Base-by-base conservation (phyloP, 2,329 filamentous ascomycete genomes). In the Phyllosticta paracitricarpa region DNA sequence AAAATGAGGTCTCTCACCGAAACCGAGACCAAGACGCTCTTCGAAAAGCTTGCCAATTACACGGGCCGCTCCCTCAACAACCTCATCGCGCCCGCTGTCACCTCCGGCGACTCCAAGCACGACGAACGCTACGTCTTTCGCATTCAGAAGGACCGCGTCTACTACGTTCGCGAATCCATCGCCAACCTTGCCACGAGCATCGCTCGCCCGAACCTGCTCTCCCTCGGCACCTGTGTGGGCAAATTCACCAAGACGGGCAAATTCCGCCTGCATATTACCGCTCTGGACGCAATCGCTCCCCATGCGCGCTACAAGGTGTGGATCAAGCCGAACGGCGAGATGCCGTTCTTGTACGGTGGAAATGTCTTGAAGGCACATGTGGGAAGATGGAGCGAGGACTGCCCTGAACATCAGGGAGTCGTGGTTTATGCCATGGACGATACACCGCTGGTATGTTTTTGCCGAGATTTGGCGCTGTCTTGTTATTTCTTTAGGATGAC, bases 281-380 rank as follows among this genome's bases (percentile, higher is more conserved):
- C 84, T n/a, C 81, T 99, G 62, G 88, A 91, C 65, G 84, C 97
- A 65, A 88, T 99, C 66, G 89, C 92, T 62, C 88, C 90, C 66
- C 91, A 97, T 74, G 93, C 93, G 54, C 82, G 94, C 63, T 96
- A 96, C 78, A 97, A 97, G 84, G 86, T 97, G 68, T 97, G 92
- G 91, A 87, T 99, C 67, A 95, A 95, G 77, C 84, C 87, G 63
- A 97, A 97, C 76, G 94, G 94, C 67, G 92, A 95, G 71, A 96
- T 97, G 91, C 93, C 94, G 1, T 97, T 96, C 74, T 78, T 99
- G 55, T 99, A 97, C 76, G 94, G 94, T 59, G 89, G 90, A 62
- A 92, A 97, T 75, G 82, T 96, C 58, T 84, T 95, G 67, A 90
- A 90, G 74, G 88, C 87, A 33, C 88, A 91, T 73, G 84, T 94